Base-by-base conservation (phyloP, 805 yeast species). In the Kodamaea kaohsiungensis region DNA sequence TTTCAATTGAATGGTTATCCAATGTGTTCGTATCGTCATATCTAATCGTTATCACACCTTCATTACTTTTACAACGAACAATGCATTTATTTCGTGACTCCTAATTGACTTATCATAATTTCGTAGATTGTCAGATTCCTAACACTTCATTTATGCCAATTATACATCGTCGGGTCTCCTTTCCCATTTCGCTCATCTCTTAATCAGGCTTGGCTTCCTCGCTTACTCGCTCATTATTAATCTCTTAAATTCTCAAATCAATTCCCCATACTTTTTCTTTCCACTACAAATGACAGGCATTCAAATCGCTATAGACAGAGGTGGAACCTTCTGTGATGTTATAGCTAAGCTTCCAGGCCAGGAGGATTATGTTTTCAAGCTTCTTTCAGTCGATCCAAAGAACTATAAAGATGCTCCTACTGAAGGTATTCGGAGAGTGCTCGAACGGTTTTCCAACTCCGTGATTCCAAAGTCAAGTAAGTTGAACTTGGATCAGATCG, bases 391-490 rank as follows among this genome's bases (percentile, higher is more conserved):
- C 2, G 98, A 92, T 63, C 96, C 97, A 0, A 76, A 79, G 25
- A 92, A 92, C 70, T 92, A 92, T 65, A 73, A 79, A 1, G 98
- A 92, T 77, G 97, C 98, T 0, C 96, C 96, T 10, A 77, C 92
- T 17, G 98, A 92, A 71, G 98, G 97, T 7, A 89, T 92, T 40
- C 79, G 98, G 59, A 72, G 96, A 46, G 79, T 89, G 0, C 69
- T 92, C 55, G 96, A 89, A 65, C 70, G 72, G 18, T 82, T 83
- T 56, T 80, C 83, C 0, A 80, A 81, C 1, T 68, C 65, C 6
- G 48, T 65, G 8, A 88, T 89, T 49, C 86, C 91, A 2, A 76
- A 89, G 49, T 82, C 82, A 7, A 68, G 68, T 38, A 67, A 66
- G 48, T 69, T 91, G 55, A 90, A 87, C 55, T 78, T 89, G 1